Evolutionary conservation across 495 filamentous ascomycete genomes (phyloP).

Genomic region (Hyaloscypha variabilis): DNA sequence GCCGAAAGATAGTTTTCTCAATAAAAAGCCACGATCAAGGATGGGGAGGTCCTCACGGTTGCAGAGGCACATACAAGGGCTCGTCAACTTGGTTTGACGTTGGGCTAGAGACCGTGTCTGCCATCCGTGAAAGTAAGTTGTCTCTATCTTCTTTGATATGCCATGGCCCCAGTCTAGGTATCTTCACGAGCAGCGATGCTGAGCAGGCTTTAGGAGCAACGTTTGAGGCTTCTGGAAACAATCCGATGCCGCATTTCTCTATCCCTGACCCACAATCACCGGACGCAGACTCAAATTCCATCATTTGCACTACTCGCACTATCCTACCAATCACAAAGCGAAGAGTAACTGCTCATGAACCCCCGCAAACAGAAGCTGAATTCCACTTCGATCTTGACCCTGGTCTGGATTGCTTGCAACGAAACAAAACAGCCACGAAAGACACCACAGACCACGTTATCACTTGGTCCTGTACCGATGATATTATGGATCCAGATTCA

Average conservation of each 20-base stretch:
- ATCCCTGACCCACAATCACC: background rate
- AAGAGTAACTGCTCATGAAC: background rate
- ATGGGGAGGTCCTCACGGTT: constrained; percentile 42
- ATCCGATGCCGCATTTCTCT: background rate
- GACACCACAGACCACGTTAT: constrained; percentile 46
- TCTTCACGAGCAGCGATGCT: background rate
- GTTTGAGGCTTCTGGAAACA: background rate
- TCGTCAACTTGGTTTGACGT: constrained; percentile 77
- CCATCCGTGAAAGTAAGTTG: background rate
- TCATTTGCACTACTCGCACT: constrained; percentile 18
- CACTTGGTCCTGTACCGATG: constrained; percentile 60
- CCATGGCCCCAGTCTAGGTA: background rate
- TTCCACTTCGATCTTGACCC: constrained; percentile 4
- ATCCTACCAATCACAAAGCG: background rate
- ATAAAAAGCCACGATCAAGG: constrained; percentile 71
- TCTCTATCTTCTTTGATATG: background rate
- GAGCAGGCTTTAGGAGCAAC: background rate
- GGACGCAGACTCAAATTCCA: background rate
- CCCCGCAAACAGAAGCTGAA: background rate
- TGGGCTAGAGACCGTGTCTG: constrained; percentile 50
- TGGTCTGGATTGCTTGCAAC: constrained; percentile 49
- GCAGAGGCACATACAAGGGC: constrained; percentile 49
- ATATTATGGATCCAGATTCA: constrained; percentile 47
- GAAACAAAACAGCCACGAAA: constrained; percentile 46
- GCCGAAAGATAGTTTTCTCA: constrained; percentile 64